Conservation (phyloP, 805 yeast genomes). For the Starmerella lactis-condensi region DNA sequence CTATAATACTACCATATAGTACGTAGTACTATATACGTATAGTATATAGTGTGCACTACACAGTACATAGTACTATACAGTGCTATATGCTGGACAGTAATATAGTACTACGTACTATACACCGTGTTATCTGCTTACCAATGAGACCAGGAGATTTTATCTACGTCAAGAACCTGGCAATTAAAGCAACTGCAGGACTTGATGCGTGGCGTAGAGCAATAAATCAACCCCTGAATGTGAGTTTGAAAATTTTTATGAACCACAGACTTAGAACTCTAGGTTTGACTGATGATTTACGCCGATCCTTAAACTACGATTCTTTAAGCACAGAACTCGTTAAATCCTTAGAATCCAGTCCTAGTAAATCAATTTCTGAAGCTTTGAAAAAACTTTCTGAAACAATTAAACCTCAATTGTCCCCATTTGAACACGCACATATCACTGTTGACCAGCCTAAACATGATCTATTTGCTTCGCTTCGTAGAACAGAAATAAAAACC, state of each 20-base stretch:
- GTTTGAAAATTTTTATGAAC: conserved; percentile 44
- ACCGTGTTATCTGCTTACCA: too few species aligned
- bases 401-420: conserved; percentile 28
- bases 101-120: too few species aligned
- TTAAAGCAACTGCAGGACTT: conserved; percentile 46
- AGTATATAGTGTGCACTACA: too few species aligned
- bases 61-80: too few species aligned
- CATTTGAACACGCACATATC: conserved; percentile 30
- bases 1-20: too few species aligned
- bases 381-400: conserved; percentile 32
- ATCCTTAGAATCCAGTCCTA: conserved; percentile 28
- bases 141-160: conserved; percentile 24
- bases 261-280: conserved; percentile 45
- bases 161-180: conserved; percentile 37
- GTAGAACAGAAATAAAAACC: conserved; percentile 26
- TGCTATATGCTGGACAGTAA: too few species aligned
- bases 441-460: conserved; percentile 33
- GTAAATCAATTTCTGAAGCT: conserved; percentile 20
- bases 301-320: conserved; percentile 77
- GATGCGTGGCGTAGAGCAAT: conserved; percentile 56
- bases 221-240: conserved; percentile 46
- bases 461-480: conserved; percentile 38
- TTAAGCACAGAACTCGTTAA: conserved; percentile 47
- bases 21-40: too few species aligned
- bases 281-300: conserved; percentile 57